Percentiles rank a stretch among this genome's conserved stretches.
Evolutionary conservation across 2,329 filamentous ascomycete genomes (phyloP).

Genomic region (Clarireedia paspali): DNA sequence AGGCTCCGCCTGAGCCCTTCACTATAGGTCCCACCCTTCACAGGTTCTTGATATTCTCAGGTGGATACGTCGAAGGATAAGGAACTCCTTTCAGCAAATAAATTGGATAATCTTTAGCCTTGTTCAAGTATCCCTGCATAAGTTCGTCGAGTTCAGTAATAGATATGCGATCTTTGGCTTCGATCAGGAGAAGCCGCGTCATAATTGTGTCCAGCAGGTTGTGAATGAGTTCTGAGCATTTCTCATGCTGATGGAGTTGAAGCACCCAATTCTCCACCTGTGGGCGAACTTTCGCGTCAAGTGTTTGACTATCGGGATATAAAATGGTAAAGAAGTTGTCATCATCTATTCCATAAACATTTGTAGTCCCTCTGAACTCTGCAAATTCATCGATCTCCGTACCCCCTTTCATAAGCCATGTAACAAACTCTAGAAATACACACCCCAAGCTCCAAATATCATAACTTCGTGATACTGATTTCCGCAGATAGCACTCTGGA

Average conservation of each 20-base stretch:
- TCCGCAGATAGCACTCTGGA: slow-evolving; percentile 30
- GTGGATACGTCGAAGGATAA: no score
- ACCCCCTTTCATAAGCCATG: slow-evolving; percentile 28
- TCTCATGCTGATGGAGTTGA: slow-evolving; percentile 9
- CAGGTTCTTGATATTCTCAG: no score
- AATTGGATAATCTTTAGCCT: no score
- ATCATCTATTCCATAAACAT: slow-evolving; percentile 9
- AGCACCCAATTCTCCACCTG: slow-evolving; percentile 9
- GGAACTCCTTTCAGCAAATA: no score
- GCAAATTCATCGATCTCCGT: slow-evolving; percentile 13
- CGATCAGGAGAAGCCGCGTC: slow-evolving; percentile 11
- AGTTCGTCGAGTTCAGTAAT: no score
- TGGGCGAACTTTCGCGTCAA: slow-evolving; percentile 8
- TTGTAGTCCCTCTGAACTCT: slow-evolving; percentile 2
- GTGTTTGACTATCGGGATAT: background rate
- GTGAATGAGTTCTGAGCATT: slow-evolving; percentile 14
- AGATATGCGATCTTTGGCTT: background rate
- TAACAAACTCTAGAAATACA: slow-evolving; percentile 32
- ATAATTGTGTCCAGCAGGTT: slow-evolving; percentile 15
- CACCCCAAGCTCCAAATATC: slow-evolving; percentile 34
- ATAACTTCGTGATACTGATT: slow-evolving; percentile 29
- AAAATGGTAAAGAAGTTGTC: slow-evolving; percentile 19
- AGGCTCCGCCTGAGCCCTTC: no score
- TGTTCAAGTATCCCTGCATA: no score
- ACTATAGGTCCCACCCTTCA: no score